Evolutionary conservation across 2,329 filamentous ascomycete genomes (phyloP).

Genomic region (Thielaviopsis populi): DNA sequence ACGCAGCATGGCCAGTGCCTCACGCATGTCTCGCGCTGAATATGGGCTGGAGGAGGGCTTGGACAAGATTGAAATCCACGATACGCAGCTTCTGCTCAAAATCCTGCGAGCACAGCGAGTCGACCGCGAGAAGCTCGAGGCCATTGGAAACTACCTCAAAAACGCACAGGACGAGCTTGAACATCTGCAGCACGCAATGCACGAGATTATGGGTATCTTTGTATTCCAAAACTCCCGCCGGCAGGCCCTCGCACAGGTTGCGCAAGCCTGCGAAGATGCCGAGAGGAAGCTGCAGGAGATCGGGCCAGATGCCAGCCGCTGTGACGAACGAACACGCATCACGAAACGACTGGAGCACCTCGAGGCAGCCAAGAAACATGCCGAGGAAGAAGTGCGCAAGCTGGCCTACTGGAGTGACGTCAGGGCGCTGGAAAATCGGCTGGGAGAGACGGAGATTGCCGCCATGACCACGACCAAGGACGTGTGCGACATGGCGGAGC

Average conservation of each 20-base stretch:
- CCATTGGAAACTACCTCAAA: conserved; percentile 66
- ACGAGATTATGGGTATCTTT: conserved; percentile 71
- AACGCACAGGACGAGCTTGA: conserved; percentile 46
- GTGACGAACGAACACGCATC: conserved; percentile 25
- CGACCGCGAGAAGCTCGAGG: conserved; percentile 81
- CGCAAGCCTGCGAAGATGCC: conserved; percentile 43
- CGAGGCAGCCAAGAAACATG: conserved; percentile 57
- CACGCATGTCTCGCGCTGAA: conserved; percentile 27
- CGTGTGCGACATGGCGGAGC: conserved; percentile 17
- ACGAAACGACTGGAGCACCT: conserved; percentile 47
- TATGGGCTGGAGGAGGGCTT: conserved; percentile 39
- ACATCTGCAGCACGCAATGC: conserved; percentile 62
- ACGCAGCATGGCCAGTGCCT: conserved; percentile 12
- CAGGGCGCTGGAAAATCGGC: conserved; percentile 46
- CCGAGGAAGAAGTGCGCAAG: conserved; percentile 63
- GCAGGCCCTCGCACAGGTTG: conserved; percentile 57
- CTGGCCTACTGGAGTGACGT: conserved; percentile 83
- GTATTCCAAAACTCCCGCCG: conserved; percentile 79
- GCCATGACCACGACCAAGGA: conserved; percentile 24
- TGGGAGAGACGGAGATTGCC: conserved; percentile 32
- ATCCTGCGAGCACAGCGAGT: conserved; percentile 57
- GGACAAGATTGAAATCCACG: conserved; percentile 31
- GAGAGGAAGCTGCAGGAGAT: conserved; percentile 28
- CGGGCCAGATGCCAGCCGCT: conserved; percentile 23
- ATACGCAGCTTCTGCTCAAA: conserved; percentile 54